A percentile compares a stretch with the other conserved stretches of the same genome.
Evolutionary conservation across 768 basidiomycete genomes (phyloP).

Genomic region (Lentinula raphanica): DNA sequence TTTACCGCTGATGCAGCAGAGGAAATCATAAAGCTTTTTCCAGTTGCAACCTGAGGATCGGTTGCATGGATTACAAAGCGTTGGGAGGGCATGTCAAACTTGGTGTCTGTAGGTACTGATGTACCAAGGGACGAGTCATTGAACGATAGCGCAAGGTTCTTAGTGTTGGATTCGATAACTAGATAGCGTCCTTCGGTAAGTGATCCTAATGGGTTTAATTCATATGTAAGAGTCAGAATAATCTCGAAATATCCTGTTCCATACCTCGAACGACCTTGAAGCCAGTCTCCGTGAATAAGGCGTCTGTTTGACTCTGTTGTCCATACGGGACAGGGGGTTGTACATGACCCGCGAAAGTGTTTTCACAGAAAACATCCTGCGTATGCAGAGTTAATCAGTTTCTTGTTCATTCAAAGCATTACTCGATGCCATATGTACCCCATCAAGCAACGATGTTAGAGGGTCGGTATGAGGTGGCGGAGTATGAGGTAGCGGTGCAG

Average conservation of each 20-base stretch:
- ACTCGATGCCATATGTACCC: background rate
- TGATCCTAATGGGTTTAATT: background rate
- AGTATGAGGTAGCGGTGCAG: background rate
- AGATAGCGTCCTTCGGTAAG: slow-evolving; percentile 8
- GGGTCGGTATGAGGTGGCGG: slow-evolving; percentile 4
- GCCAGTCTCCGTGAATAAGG: slow-evolving; percentile 6
- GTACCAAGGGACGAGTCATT: background rate
- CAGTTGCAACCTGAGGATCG: background rate
- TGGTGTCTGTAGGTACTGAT: background rate
- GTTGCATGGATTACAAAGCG: slow-evolving; percentile 6
- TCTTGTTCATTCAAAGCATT: too few species aligned
- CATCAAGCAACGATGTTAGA: slow-evolving; percentile 4
- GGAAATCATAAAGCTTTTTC: slow-evolving; percentile 4
- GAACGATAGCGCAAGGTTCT: background rate
- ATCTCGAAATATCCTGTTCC: background rate
- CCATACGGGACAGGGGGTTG: slow-evolving; percentile 6
- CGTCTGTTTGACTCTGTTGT: background rate
- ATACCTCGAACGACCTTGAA: slow-evolving; percentile 7
- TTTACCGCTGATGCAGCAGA: background rate
- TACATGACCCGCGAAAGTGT: background rate
- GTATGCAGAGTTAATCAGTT: background rate
- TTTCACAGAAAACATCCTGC: slow-evolving; percentile 5
- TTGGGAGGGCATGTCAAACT: background rate
- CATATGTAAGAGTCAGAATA: background rate
- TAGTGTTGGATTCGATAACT: slow-evolving; percentile 1